Conservation (phyloP, 805 yeast genomes). For the Candida endomychidarum region DNA sequence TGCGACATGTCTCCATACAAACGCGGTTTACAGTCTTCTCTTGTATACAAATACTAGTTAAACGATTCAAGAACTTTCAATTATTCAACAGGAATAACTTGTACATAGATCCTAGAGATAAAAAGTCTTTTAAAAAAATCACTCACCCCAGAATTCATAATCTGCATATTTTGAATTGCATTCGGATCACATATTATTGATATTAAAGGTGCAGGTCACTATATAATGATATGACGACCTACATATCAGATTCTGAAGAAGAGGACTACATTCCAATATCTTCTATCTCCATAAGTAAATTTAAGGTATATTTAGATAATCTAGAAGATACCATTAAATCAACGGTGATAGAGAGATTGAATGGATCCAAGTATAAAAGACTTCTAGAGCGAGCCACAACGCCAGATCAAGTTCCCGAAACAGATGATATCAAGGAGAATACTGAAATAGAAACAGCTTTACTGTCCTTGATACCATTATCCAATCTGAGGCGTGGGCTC, state of each 20-base stretch:
- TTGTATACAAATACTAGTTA: too few species aligned
- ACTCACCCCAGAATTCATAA: too few species aligned
- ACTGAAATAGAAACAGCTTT: constrained; percentile 12
- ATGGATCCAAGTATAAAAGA: constrained; percentile 1
- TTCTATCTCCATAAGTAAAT: constrained; percentile 9
- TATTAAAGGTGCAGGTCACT: too few species aligned
- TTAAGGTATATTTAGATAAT: neutral
- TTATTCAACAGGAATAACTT: too few species aligned
- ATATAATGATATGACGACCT: constrained; percentile 14
- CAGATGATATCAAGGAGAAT: constrained; percentile 2
- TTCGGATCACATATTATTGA: too few species aligned
- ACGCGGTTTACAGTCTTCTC: too few species aligned
- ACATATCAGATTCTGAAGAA: constrained; percentile 32
- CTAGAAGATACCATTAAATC: neutral
- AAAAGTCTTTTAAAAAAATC: neutral
- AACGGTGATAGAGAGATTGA: constrained; percentile 3
- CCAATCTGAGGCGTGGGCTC: constrained; percentile 13
- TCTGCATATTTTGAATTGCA: too few species aligned
- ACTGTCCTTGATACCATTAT: constrained; percentile 13
- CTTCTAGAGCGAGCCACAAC: neutral
- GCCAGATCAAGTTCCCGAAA: neutral
- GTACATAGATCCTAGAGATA: too few species aligned
- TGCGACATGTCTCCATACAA: neutral
- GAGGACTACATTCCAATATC: constrained; percentile 17
- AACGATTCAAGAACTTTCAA: too few species aligned